Evolutionary conservation across 805 yeast genomes (phyloP).

Genomic region (Candida manassasensis): DNA sequence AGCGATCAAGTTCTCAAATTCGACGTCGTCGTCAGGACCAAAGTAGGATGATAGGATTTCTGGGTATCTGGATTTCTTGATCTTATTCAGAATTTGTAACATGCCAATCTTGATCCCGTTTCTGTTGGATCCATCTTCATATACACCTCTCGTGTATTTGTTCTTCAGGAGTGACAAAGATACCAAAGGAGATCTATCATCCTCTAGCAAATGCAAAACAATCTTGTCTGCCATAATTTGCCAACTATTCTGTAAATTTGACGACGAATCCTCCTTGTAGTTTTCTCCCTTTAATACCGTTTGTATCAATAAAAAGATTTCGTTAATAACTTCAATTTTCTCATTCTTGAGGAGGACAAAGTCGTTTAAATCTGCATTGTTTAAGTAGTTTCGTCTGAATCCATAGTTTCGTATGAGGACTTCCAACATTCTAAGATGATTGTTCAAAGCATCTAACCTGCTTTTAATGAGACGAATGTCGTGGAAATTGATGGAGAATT

Average conservation of each 20-base stretch:
- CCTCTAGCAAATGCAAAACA: conserved; percentile 36
- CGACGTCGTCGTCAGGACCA: conserved; percentile 13
- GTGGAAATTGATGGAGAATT: conserved; percentile 66
- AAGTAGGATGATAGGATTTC: conserved; percentile 30
- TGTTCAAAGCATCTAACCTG: conserved; percentile 47
- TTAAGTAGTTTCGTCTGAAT: conserved; percentile 45
- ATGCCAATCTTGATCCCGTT: conserved; percentile 31
- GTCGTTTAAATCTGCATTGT: conserved; percentile 46
- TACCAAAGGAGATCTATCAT: conserved; percentile 35
- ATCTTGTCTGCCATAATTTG: conserved; percentile 35
- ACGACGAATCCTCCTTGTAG: conserved; percentile 12
- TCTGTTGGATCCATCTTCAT: conserved; percentile 38
- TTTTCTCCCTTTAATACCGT: conserved; percentile 34
- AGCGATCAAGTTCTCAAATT: conserved; percentile 16
- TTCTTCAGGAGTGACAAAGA: conserved; percentile 35
- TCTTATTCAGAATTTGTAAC: conserved; percentile 35
- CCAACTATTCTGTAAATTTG: conserved; percentile 28
- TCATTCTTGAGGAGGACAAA: conserved; percentile 31
- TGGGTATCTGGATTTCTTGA: conserved; percentile 27
- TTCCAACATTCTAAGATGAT: conserved; percentile 38
- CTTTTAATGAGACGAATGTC: conserved; percentile 48
- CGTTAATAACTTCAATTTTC: conserved; percentile 29
- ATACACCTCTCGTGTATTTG: conserved; percentile 25
- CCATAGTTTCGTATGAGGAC: conserved; percentile 43
- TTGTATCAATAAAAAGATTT: conserved; percentile 32